Conservation (phyloP, 495 filamentous ascomycete species). For the Chaetomium tenue region DNA sequence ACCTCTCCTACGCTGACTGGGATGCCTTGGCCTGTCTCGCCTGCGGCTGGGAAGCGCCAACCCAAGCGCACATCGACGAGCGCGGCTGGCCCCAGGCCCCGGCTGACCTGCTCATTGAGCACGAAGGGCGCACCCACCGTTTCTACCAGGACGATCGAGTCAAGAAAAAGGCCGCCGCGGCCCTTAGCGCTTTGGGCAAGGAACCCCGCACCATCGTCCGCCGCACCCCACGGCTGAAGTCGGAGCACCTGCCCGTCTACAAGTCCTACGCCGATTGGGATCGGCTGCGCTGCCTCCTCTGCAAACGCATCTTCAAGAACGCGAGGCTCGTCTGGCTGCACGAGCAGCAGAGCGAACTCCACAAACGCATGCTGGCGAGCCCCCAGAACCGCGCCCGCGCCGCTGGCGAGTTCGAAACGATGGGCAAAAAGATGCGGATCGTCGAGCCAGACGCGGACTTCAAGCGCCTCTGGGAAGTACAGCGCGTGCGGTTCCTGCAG, state of each 20-base stretch:
- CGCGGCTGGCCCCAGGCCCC: slow-evolving; percentile 26
- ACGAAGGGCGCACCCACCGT: slow-evolving; percentile 34
- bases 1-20: slow-evolving; percentile 39
- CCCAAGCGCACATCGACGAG: slow-evolving; percentile 26
- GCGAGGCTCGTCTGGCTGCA: slow-evolving; percentile 68
- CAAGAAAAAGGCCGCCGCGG: slow-evolving; percentile 33
- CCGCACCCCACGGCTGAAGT: slow-evolving; percentile 31
- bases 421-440: slow-evolving; percentile 57
- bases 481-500: slow-evolving; percentile 33
- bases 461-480: slow-evolving; percentile 35
- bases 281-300: slow-evolving; percentile 73
- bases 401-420: slow-evolving; percentile 54
- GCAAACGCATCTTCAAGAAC: slow-evolving; percentile 69
- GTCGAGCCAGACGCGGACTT: slow-evolving; percentile 31
- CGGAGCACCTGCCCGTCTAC: slow-evolving; percentile 31
- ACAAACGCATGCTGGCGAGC: slow-evolving; percentile 67
- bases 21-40: slow-evolving; percentile 34
- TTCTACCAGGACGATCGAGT: slow-evolving; percentile 35
- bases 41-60: slow-evolving; percentile 35
- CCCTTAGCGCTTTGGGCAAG: slow-evolving; percentile 33
- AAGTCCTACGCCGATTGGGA: slow-evolving; percentile 68
- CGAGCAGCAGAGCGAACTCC: slow-evolving; percentile 71
- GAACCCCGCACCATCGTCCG: slow-evolving; percentile 30
- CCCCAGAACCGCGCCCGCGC: slow-evolving; percentile 54
- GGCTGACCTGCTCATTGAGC: slow-evolving; percentile 34